Base-by-base conservation (phyloP, 306 rosid genomes). In the Rubus parviflorus region DNA sequence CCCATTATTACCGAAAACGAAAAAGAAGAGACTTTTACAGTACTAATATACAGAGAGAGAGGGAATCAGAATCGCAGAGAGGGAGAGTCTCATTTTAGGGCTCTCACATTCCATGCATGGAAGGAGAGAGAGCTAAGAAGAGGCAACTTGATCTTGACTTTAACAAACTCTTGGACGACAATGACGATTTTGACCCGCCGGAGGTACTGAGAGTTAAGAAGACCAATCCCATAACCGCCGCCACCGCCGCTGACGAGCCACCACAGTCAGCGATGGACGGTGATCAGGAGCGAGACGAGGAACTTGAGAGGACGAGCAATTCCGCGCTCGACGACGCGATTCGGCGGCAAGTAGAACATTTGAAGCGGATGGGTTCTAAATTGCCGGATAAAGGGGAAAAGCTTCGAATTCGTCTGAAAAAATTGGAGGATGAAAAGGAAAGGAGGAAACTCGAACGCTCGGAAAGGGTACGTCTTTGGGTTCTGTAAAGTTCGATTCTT, bases 301-400 rank as follows among this genome's bases (percentile, higher is more conserved):
- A 68, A 15, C 23, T 57, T 9, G 70, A 41, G 6, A 15, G 1
- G 11, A 6, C 81, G 6, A 15, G 7, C 5, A 90, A 90, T 85
- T 68, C 11, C 11, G 72, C 84, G 12, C 90, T 94, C 8, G 23
- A 10, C 9, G 91, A 83, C 0, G 19, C 23, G 23, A 84, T 90
- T 81, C 11, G 0, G 58, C 80, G 90, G 16, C 75, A 66, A 73
- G 80, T 5, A 58, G 13, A 3, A 0, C 76, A 57, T n/a, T 43
- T 69, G 8, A 82, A 84, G 3, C 7, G 0, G 0, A 0, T 38
- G 10, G 61, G 66, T 23, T 17, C 1, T 37, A 51, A 0, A 0
- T 82, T 92, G 87, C 80, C 77, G 0, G 98, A 94, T 68, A 60
- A 81, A 12, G 98, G 98, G 14, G 83, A 48, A 35, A 94, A 90